Evolutionary conservation across 2,329 filamentous ascomycete species (phyloP), one percentile per base, ranked within the genome.

Genomic region (Neoscytalidium dimidiatum): DNA sequence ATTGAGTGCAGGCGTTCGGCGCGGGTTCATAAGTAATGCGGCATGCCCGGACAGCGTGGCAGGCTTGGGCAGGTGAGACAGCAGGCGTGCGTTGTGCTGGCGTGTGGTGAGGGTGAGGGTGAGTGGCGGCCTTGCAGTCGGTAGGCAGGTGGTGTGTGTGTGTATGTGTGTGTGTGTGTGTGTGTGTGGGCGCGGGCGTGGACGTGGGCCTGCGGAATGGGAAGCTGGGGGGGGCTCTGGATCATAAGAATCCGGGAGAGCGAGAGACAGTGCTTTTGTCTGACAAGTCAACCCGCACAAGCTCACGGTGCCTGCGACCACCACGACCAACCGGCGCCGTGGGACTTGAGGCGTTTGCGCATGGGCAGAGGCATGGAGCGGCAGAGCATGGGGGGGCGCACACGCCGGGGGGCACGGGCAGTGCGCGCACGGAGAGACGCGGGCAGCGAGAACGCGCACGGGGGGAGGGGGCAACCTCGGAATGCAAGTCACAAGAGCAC

Each of bases 311-410:
- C 56, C 56, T 60, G 56, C 56, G 56, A 60, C 38, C 56, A 60
- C 38, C 56, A 60, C 38, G 38, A 60, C 56, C 56, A 60, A 60
- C 56, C 56, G 56, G 56, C 56, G 41, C 56, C 56, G 56, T 60
- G 61, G 61, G 49, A 63, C 46, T 63, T 63, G 61, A 53, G 61
- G 61, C 61, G 61, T 63, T 63, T 63, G 61, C 61, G 61, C 61
- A 56, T 64, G 49, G 61, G 61, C 61, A 56, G 48, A 41, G 61
- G 61, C 60, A 62, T 62, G 61, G 61, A 60, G 56, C 56, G 56
- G 41, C 56, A 46, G 56, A 46, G 61, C 48, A 53, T 53, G 48
- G 61, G 61, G 51, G 58, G 46, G 58, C 44, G 58, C 58, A 62
- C 56, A 60, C 41, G 28, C 56, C 56, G 56, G 56, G 56, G 56